Evolutionary conservation across 768 basidiomycete genomes (phyloP).

Genomic region (Lepiota venenata): DNA sequence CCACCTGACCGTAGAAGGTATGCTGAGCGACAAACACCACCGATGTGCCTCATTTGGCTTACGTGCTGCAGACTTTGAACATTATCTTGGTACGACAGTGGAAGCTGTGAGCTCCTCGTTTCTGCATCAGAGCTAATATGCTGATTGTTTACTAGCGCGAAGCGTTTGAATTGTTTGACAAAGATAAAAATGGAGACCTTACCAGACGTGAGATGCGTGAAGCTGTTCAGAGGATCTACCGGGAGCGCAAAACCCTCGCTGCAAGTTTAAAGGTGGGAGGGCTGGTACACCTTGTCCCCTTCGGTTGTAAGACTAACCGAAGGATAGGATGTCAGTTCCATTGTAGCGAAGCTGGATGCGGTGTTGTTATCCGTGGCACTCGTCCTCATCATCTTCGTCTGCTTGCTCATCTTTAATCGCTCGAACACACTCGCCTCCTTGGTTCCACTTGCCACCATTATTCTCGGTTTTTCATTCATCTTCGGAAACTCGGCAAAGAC

Average conservation of each 20-base stretch:
- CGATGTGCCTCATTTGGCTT: not conserved
- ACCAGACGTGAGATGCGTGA: constrained; percentile 78
- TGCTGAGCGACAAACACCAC: constrained; percentile 8
- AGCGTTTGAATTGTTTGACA: constrained; percentile 72
- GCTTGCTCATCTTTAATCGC: constrained; percentile 72
- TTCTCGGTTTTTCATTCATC: constrained; percentile 82
- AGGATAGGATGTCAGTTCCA: constrained; percentile 62
- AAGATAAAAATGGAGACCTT: constrained; percentile 82
- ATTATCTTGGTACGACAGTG: constrained; percentile 68
- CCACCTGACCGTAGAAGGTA: constrained; percentile 67
- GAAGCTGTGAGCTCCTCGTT: constrained; percentile 54
- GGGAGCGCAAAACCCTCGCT: constrained; percentile 69
- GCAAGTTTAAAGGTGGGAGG: constrained; percentile 61
- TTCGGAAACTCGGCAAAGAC: constrained; percentile 81
- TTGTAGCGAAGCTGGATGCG: constrained; percentile 74
- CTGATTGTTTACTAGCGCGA: constrained; percentile 41
- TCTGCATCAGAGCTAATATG: constrained; percentile 3
- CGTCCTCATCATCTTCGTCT: constrained; percentile 60
- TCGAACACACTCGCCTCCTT: constrained; percentile 65
- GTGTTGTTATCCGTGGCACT: constrained; percentile 62
- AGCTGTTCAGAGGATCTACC: constrained; percentile 76
- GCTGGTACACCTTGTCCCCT: not conserved
- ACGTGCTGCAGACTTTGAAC: constrained; percentile 59
- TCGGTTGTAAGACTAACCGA: not conserved
- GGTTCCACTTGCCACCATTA: constrained; percentile 75